Evolutionary conservation across 345 rosid species (phyloP), one percentile per base, ranked within the genome.

Genomic region (Mercurialis annua): DNA sequence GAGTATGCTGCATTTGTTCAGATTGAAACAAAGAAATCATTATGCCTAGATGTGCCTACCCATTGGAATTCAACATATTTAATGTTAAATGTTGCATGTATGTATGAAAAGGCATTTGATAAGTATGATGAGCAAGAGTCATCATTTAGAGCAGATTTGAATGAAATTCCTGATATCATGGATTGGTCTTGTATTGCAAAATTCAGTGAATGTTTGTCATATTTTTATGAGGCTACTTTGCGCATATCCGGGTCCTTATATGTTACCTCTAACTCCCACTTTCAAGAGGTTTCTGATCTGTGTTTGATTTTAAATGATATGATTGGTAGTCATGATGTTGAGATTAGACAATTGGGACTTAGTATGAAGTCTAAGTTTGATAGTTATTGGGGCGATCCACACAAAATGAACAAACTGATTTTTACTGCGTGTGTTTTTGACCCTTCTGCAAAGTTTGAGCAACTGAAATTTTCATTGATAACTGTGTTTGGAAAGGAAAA

Each of bases 351-450:
- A 6, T 54, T 64, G 64, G 65, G 20, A 1, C 2, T 17, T 16
- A 65, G 29, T 8, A 65, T 66, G 53, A 36, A 72, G 14, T 33
- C 12, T 1, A 66, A 72, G 51, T 59, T 54, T 20, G 50, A 65
- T 11, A 71, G 64, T 31, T 64, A 64, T 56, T 71, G 64, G 55
- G 47, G 50, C 0, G 48, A 44, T 18, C 0, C n/a, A n/a, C n/a
- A n/a, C n/a, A n/a, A n/a, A n/a, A n/a, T n/a, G n/a, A n/a, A n/a
- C n/a, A n/a, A n/a, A 2, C 11, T 63, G 12, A 6, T 64, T 33
- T 64, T 30, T 10, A 21, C 65, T 46, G 36, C 65, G 0, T 5
- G 33, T 30, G 20, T 64, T 1, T 27, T 71, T 27, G 65, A 71
- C 18, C 65, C 65, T 18, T 23, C 58, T 2, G 24, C 29, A 0